phyloP scores from a whole-genome alignment of 192 early-diverging fungal genomes.

The Chytriomyces confervae region DNA sequence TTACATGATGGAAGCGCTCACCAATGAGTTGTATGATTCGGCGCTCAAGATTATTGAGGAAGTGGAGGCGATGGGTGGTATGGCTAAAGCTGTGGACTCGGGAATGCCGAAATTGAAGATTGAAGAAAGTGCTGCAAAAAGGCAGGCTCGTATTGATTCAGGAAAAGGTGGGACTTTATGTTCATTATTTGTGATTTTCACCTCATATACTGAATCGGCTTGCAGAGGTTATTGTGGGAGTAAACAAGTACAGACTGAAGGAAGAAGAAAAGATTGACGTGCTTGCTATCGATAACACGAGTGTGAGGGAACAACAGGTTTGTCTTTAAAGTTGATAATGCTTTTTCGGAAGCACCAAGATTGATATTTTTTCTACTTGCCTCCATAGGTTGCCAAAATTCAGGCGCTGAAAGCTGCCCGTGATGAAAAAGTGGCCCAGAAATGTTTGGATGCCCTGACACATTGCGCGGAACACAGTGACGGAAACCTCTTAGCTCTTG shows the following conservation, averaged over 20 bases:
- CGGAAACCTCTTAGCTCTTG: slow-evolving; percentile 76
- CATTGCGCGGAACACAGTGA: slow-evolving; percentile 65
- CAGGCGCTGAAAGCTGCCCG: slow-evolving; percentile 59
- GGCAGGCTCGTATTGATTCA: slow-evolving; percentile 90
- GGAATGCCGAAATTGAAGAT: slow-evolving; percentile 90
- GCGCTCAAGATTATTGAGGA: slow-evolving; percentile 77
- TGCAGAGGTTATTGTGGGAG: slow-evolving; percentile 85
- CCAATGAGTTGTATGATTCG: slow-evolving; percentile 74
- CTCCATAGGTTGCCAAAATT: slow-evolving; percentile 67
- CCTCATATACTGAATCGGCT: background rate
- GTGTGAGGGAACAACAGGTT: slow-evolving; percentile 67
- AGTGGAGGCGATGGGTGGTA: slow-evolving; percentile 84
- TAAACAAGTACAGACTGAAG: slow-evolving; percentile 77
- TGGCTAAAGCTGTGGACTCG: slow-evolving; percentile 87
- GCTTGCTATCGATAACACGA: slow-evolving; percentile 80
- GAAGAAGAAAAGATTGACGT: slow-evolving; percentile 74
- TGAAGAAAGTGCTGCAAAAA: slow-evolving; percentile 84
- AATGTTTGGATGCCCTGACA: slow-evolving; percentile 68
- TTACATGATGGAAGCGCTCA: slow-evolving; percentile 93
- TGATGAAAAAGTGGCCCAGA: slow-evolving; percentile 54
- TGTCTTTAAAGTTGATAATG: slow-evolving; percentile 3
- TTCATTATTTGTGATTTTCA: background rate
- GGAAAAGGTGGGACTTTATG: slow-evolving; percentile 59
- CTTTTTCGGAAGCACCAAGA: background rate
- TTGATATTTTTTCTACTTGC: slow-evolving; percentile 13